phyloP scores from a whole-genome alignment of 2,329 filamentous ascomycete genomes.

The Cytospora chrysosperma region DNA sequence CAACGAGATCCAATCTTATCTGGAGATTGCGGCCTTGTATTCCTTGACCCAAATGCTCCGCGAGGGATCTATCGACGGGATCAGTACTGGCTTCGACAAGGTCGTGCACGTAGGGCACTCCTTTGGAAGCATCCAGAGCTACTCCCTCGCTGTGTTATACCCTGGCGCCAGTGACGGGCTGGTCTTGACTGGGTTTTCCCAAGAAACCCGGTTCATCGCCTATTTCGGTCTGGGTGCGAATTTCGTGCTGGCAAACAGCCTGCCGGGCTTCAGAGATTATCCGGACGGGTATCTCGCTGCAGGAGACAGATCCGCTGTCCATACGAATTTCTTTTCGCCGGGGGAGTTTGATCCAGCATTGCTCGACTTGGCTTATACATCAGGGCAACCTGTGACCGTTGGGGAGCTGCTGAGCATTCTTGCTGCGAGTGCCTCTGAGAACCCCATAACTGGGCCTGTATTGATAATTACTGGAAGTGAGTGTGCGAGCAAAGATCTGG shows the following conservation, averaged over 20 bases:
- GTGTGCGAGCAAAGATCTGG: slow-evolving; percentile 23
- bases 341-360: slow-evolving; percentile 55
- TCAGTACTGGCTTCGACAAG: slow-evolving; percentile 34
- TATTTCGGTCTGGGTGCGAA: slow-evolving; percentile 47
- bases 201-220: slow-evolving; percentile 44
- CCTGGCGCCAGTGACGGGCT: slow-evolving; percentile 57
- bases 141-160: slow-evolving; percentile 51
- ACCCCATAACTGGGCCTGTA: slow-evolving; percentile 52
- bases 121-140: slow-evolving; percentile 60
- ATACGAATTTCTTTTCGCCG: slow-evolving; percentile 53
- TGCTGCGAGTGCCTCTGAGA: slow-evolving; percentile 34
- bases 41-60: slow-evolving; percentile 16
- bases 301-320: slow-evolving; percentile 45
- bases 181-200: slow-evolving; percentile 60
- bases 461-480: slow-evolving; percentile 57
- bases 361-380: slow-evolving; percentile 44
- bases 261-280: slow-evolving; percentile 35
- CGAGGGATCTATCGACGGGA: neutral
- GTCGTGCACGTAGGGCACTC: slow-evolving; percentile 63
- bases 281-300: slow-evolving; percentile 53
- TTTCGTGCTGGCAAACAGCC: slow-evolving; percentile 43
- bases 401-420: slow-evolving; percentile 60
- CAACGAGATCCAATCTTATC: slow-evolving; percentile 20
- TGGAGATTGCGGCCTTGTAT: slow-evolving; percentile 19
- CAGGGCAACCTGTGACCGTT: slow-evolving; percentile 55